Evolutionary conservation across 2,329 filamentous ascomycete species (phyloP).

Genomic region (Sphaerulina vaccinii): DNA sequence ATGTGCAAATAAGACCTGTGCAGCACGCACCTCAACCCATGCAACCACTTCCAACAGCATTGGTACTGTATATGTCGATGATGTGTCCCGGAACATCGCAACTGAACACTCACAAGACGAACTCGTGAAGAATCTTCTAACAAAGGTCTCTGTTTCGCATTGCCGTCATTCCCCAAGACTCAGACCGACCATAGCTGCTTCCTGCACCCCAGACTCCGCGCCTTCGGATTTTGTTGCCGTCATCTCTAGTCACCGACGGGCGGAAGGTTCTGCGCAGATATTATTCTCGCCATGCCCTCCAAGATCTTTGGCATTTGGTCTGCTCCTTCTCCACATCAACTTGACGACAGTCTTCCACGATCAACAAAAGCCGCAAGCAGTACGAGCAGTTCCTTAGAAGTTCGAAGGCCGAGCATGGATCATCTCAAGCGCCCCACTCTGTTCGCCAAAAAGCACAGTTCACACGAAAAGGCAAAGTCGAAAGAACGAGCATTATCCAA

Average conservation of each 20-base stretch:
- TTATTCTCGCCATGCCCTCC: conserved; percentile 32
- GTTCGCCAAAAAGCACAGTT: conserved; percentile 24
- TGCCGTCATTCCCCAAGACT: not conserved
- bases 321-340: conserved; percentile 11
- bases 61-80: not conserved
- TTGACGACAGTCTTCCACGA: not conserved
- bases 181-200: not conserved
- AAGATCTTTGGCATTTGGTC: conserved; percentile 36
- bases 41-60: not conserved
- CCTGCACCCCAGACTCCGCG: conserved; percentile 9
- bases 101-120: conserved; percentile 20
- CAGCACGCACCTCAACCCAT: not conserved
- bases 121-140: conserved; percentile 18
- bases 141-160: not conserved
- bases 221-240: not conserved
- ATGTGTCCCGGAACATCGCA: not conserved
- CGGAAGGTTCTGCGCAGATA: conserved; percentile 1
- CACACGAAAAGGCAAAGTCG: conserved; percentile 23
- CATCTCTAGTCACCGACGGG: conserved; percentile 9
- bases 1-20: conserved; percentile 3
- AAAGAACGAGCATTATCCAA: conserved; percentile 34
- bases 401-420: conserved; percentile 35
- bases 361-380: conserved; percentile 16
- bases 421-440: conserved; percentile 36
- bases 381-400: conserved; percentile 19